Evolutionary conservation across 306 rosid genomes (phyloP), one percentile per base, ranked within the genome.

Genomic region (Glycine tomentella): DNA sequence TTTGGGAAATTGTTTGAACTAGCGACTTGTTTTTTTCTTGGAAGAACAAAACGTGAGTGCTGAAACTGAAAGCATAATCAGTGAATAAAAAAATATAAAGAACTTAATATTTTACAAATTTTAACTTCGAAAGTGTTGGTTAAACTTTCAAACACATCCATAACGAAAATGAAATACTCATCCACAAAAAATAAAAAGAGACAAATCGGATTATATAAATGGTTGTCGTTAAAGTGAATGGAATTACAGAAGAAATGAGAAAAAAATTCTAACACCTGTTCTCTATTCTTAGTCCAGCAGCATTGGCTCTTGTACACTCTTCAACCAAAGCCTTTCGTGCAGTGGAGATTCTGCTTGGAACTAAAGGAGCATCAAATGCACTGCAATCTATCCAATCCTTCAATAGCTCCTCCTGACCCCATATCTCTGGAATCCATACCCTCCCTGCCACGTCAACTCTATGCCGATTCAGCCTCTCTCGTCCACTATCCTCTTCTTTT

Each of bases 391-490:
- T 89, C 99, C 97, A 93, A 72, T 91, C 97, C 85, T 90, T 90
- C 80, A 93, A 77, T 0, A 93, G 80, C 31, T 93, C 96, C 81
- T 95, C 99, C 62, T 95, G 98, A 3, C 97, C 99, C 99, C 99
- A 95, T 25, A 82, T 85, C 0, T 95, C 98, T 42, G 99, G 99
- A 67, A 95, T 91, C 99, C 98, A 95, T 1, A 93, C 92, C 50
- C 86, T 84, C 15, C 95, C 97, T 2, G 94, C 92, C 66, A 93
- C 87, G 79, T 93, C 98, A 64, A 84, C 69, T 57, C 94, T 80
- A 56, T 89, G 96, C 84, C 87, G 83, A 81, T 89, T 90, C 90
- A 91, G 87, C 90, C 81, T 93, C 92, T 95, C 99, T 0, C 92
- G 85, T 66, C 89, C 94, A 73, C 79, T 77, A 3, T 81, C 91